Percentiles rank a stretch among this genome's conserved stretches.
Evolutionary conservation across 2,329 filamentous ascomycete species (phyloP).

Genomic region (Periconia sp.): DNA sequence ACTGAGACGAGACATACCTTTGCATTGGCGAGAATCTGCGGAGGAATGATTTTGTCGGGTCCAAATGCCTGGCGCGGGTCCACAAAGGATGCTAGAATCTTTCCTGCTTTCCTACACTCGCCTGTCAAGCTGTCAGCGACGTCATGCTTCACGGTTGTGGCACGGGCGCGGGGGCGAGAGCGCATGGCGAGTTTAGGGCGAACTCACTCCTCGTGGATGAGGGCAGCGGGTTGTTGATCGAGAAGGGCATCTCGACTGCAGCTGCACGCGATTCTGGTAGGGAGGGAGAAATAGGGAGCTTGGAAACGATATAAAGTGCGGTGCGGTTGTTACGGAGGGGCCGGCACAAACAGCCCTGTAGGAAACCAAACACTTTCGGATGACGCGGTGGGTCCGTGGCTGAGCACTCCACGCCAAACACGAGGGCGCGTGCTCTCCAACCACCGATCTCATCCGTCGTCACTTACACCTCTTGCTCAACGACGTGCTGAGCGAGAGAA

Average conservation of each 20-base stretch:
- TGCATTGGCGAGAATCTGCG: slow-evolving; percentile 84
- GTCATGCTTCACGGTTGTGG: slow-evolving; percentile 24
- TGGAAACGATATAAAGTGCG: not conserved
- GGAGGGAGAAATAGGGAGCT: not conserved
- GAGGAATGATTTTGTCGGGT: slow-evolving; percentile 96
- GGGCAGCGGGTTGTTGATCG: slow-evolving; percentile 61
- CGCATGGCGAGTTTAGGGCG: slow-evolving; percentile 5
- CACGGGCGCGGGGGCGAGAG: too few relatives aligned
- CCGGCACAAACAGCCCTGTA: not conserved
- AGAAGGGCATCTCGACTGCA: slow-evolving; percentile 48
- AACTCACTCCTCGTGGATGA: slow-evolving; percentile 59
- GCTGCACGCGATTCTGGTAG: too few relatives aligned
- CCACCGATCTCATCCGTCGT: too few relatives aligned
- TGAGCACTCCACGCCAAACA: not conserved
- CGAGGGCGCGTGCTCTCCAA: slow-evolving; percentile 3
- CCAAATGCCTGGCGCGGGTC: slow-evolving; percentile 93
- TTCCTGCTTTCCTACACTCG: slow-evolving; percentile 96
- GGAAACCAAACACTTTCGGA: not conserved
- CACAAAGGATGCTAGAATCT: slow-evolving; percentile 93
- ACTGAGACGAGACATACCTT: slow-evolving; percentile 65
- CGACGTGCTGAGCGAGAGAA: too few relatives aligned
- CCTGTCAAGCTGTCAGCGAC: slow-evolving; percentile 62
- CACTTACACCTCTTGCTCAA: too few relatives aligned
- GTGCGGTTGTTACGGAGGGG: too few relatives aligned
- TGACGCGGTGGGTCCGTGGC: slow-evolving; percentile 8